Evolutionary conservation across 371 early-diverging fungal genomes (phyloP).

Genomic region (Umbelopsis sp.): DNA sequence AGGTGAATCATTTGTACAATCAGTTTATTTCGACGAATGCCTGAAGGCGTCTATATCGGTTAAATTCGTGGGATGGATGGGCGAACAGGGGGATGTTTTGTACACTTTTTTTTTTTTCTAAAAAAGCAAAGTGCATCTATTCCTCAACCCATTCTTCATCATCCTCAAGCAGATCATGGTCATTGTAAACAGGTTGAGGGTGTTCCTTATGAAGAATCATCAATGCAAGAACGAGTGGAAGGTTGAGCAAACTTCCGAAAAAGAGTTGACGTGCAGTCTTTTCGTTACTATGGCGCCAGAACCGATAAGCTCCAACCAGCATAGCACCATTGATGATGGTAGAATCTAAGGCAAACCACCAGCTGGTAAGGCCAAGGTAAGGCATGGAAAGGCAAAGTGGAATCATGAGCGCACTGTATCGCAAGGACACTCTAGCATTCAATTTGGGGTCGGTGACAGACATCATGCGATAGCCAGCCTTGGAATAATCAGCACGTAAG

Average conservation of each 20-base stretch:
- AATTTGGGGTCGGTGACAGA: slow-evolving; percentile 85
- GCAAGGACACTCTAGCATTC: slow-evolving; percentile 86
- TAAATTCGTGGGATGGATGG: too few species aligned
- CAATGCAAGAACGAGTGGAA: slow-evolving; percentile 81
- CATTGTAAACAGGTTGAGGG: background rate
- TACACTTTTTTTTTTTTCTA: background rate
- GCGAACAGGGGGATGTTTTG: too few species aligned
- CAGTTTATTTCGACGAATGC: too few species aligned
- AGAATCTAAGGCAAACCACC: slow-evolving; percentile 82
- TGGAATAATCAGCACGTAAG: slow-evolving; percentile 91
- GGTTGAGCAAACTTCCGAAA: slow-evolving; percentile 87
- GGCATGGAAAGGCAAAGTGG: slow-evolving; percentile 60
- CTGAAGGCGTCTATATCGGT: too few species aligned
- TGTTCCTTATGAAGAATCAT: slow-evolving; percentile 84
- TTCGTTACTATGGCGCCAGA: slow-evolving; percentile 62
- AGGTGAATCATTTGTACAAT: too few species aligned
- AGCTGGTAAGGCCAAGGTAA: slow-evolving; percentile 73
- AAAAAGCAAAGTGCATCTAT: background rate
- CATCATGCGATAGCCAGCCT: slow-evolving; percentile 98
- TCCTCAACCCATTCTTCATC: slow-evolving; percentile 17
- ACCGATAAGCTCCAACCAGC: slow-evolving; percentile 69
- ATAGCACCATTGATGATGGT: slow-evolving; percentile 76
- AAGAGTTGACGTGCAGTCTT: slow-evolving; percentile 87
- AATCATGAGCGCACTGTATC: slow-evolving; percentile 85
- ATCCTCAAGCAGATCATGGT: background rate